These are phyloP conservation scores for Ogataea neopini DNA, from an alignment of 805 yeast genomes.

Conservation along the genomic window DNA sequence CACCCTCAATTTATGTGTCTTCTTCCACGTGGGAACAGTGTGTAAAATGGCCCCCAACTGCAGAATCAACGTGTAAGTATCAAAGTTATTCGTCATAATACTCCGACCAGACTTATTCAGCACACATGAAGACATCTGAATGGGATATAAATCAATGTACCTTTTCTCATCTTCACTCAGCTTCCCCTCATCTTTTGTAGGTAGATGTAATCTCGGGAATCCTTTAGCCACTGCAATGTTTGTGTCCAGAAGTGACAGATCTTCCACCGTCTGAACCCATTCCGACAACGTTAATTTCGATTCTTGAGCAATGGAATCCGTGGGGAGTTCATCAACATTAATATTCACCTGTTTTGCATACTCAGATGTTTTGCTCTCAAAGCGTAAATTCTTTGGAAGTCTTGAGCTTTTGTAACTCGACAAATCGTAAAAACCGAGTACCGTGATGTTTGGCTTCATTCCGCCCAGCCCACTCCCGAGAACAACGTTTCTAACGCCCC, in stretches of 20 bases:
- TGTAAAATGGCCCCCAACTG: slow-evolving; percentile 92
- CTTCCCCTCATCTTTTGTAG: slow-evolving; percentile 42
- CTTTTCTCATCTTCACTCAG: slow-evolving; percentile 39
- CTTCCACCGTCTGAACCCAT: slow-evolving; percentile 94
- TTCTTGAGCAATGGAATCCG: slow-evolving; percentile 77
- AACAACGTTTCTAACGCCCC: slow-evolving; percentile 94
- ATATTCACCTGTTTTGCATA: slow-evolving; percentile 29
- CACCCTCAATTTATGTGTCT: slow-evolving; percentile 71
- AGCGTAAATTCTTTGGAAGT: slow-evolving; percentile 22
- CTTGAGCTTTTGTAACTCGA: slow-evolving; percentile 21
- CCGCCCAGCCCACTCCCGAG: slow-evolving; percentile 97
- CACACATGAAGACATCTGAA: slow-evolving; percentile 90
- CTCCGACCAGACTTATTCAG: slow-evolving; percentile 59
- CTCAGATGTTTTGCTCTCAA: slow-evolving; percentile 27
- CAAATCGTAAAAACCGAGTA: slow-evolving; percentile 83
- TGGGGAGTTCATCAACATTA: slow-evolving; percentile 36
- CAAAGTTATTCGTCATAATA: slow-evolving; percentile 85
- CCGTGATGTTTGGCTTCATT: slow-evolving; percentile 95
- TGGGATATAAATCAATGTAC: slow-evolving; percentile 89
- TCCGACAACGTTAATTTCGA: slow-evolving; percentile 66
- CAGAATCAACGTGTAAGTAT: slow-evolving; percentile 89
- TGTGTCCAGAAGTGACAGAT: slow-evolving; percentile 80
- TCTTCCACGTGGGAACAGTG: slow-evolving; percentile 93
- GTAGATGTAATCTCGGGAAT: slow-evolving; percentile 67
- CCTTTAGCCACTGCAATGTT: slow-evolving; percentile 95